These are phyloP conservation scores for Trichopus zeylanicus DNA, from an alignment of 116 monocot species.

Conservation along the genomic window DNA sequence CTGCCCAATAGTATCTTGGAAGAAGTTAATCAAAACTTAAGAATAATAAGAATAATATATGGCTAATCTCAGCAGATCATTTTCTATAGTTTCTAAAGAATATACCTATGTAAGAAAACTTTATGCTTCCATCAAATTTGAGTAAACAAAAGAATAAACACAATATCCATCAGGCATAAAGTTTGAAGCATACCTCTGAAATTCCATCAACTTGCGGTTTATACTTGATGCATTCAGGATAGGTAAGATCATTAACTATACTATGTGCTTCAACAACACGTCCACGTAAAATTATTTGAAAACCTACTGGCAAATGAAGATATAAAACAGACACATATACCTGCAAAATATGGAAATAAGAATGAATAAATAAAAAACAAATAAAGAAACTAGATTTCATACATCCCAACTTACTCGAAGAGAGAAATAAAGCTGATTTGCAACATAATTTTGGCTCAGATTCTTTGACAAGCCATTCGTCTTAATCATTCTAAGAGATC, in stretches of 20 bases:
- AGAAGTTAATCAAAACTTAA: too few species aligned
- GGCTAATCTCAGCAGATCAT: too few species aligned
- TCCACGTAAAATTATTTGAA: slow-evolving; percentile 64
- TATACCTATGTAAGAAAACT: too few species aligned
- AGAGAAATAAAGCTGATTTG: slow-evolving; percentile 51
- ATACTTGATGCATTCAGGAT: slow-evolving; percentile 68
- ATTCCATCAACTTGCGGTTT: slow-evolving; percentile 44
- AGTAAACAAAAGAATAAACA: not conserved
- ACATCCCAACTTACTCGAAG: slow-evolving; percentile 49
- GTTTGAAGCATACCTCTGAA: not conserved
- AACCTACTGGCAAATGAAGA: slow-evolving; percentile 47
- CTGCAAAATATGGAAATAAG: slow-evolving; percentile 18
- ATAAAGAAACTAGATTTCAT: not conserved
- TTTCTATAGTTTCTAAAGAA: too few species aligned
- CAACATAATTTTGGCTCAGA: slow-evolving; percentile 39
- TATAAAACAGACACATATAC: slow-evolving; percentile 75
- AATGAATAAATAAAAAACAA: not conserved
- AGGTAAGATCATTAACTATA: slow-evolving; percentile 55
- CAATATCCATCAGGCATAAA: not conserved
- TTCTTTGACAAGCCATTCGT: slow-evolving; percentile 12
- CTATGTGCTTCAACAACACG: slow-evolving; percentile 41
- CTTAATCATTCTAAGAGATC: slow-evolving; percentile 21
- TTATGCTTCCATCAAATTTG: too few species aligned
- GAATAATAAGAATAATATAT: too few species aligned
- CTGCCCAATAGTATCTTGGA: too few species aligned